Evolutionary conservation across 345 rosid genomes (phyloP), one percentile per base, ranked within the genome.

Genomic region (Heritiera littoralis): DNA sequence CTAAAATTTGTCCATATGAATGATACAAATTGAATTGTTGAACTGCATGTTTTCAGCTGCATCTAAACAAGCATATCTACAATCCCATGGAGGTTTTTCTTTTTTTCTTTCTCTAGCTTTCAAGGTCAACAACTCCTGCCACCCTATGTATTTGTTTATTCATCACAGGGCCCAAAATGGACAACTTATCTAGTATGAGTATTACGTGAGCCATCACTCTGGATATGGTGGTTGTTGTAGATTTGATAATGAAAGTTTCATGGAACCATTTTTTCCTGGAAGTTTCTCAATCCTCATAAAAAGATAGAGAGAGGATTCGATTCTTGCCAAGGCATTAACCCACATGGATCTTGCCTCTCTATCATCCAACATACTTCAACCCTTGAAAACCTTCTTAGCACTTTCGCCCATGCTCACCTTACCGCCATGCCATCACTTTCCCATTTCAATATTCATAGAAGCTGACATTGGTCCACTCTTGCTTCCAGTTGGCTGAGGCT

Each of bases 141-240:
- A 18, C 54, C 56, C 74, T 51, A 14, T 32, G 43, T 3, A 67
- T 67, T 67, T 67, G 28, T 67, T 67, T 67, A 67, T 41, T 67
- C 43, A 48, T 70, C 48, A 72, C 63, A 72, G 12, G 9, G 4
- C 28, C 30, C 7, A 30, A 63, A 17, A 32, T 23, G 7, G 17
- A 54, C 8, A 32, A 32, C 10, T 14, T 23, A 48, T 11, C 70
- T 61, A 1, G 40, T 13, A 43, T 17, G 15, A 76, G 18, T 6
- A 51, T 45, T 65, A 76, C 74, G 78, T 75, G 59, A 79, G 85
- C 82, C 85, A 84, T 75, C 52, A 55, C 75, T 52, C 35, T 15
- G 78, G 83, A 85, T 78, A 80, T 67, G 82, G 79, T 79, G n/a
- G 89, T 83, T 46, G 87, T 66, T 68, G 82, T 73, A 38, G 81